These are phyloP conservation scores for Mortierella sp. DNA, from an alignment of 371 early-diverging fungal genomes.

Conservation along the genomic window DNA sequence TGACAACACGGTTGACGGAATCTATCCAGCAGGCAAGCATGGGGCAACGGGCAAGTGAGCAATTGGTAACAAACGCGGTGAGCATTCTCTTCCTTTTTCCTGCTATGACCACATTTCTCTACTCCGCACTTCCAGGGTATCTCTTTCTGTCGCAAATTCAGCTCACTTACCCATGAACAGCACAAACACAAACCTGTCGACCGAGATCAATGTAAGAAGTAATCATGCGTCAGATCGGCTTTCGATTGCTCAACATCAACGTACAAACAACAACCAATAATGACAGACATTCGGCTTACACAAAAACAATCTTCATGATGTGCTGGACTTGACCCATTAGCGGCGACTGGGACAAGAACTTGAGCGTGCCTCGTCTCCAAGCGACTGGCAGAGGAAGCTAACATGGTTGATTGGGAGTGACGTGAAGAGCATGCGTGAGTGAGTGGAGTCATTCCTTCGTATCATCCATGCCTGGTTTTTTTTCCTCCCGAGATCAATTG, in stretches of 20 bases:
- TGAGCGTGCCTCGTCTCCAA: conserved; percentile 71
- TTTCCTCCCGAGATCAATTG: background rate
- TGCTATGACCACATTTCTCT: conserved; percentile 1
- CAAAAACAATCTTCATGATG: conserved; percentile 71
- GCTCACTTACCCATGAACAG: conserved; percentile 70
- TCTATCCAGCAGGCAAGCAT: conserved; percentile 56
- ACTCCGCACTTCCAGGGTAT: background rate
- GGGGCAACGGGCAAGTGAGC: background rate
- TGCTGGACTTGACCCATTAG: conserved; percentile 66
- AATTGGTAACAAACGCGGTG: background rate
- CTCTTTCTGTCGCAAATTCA: background rate
- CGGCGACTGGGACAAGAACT: conserved; percentile 64
- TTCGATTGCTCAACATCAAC: background rate
- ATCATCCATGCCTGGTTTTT: background rate
- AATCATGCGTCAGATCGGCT: background rate
- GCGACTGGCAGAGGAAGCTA: conserved; percentile 72
- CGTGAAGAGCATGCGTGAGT: background rate
- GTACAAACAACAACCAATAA: background rate
- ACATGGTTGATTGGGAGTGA: too few species aligned
- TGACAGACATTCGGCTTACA: conserved; percentile 59
- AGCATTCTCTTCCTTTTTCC: background rate
- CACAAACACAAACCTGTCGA: conserved; percentile 69
- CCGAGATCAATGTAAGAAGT: background rate
- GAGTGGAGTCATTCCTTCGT: background rate
- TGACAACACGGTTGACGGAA: conserved; percentile 78